A percentile compares a stretch with the other conserved stretches of the same genome.
phyloP scores from a whole-genome alignment of 495 filamentous ascomycete genomes.

The Ramalina intermedia region DNA sequence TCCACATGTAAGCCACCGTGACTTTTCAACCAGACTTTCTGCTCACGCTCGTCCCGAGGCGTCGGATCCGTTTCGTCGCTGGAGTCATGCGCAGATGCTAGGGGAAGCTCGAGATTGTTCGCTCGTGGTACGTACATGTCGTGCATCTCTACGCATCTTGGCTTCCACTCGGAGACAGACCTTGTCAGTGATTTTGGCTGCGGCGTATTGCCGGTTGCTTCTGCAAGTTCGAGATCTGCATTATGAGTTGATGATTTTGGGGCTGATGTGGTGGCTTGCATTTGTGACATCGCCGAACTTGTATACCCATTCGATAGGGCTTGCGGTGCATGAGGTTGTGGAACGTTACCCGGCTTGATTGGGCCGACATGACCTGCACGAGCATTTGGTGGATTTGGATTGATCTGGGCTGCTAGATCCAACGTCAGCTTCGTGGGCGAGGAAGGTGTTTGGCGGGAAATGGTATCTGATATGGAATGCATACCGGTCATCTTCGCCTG shows the following conservation, averaged over 20 bases:
- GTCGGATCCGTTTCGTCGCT: not conserved
- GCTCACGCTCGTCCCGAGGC: not conserved
- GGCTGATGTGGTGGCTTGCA: too few species aligned
- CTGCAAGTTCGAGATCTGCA: too few species aligned
- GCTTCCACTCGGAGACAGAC: not conserved
- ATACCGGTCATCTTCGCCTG: slow-evolving; percentile 5
- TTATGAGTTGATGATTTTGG: too few species aligned
- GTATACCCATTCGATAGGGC: slow-evolving; percentile 11
- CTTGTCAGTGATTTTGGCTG: too few species aligned
- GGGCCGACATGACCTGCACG: slow-evolving; percentile 12
- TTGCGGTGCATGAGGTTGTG: slow-evolving; percentile 7
- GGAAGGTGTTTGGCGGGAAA: slow-evolving; percentile 13
- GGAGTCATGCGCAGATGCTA: not conserved
- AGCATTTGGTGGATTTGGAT: slow-evolving; percentile 24
- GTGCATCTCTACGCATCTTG: not conserved
- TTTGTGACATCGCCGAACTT: not conserved
- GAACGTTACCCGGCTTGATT: slow-evolving; percentile 2
- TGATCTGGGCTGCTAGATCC: slow-evolving; percentile 31
- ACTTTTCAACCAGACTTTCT: slow-evolving; percentile 18
- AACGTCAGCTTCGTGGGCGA: slow-evolving; percentile 31
- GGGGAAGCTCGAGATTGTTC: not conserved
- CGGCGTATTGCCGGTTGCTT: too few species aligned
- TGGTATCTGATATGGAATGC: slow-evolving; percentile 13
- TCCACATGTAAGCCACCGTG: slow-evolving; percentile 25
- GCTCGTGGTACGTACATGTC: not conserved